phyloP scores from a whole-genome alignment of 805 yeast genomes.

The Lipomyces sp. region DNA sequence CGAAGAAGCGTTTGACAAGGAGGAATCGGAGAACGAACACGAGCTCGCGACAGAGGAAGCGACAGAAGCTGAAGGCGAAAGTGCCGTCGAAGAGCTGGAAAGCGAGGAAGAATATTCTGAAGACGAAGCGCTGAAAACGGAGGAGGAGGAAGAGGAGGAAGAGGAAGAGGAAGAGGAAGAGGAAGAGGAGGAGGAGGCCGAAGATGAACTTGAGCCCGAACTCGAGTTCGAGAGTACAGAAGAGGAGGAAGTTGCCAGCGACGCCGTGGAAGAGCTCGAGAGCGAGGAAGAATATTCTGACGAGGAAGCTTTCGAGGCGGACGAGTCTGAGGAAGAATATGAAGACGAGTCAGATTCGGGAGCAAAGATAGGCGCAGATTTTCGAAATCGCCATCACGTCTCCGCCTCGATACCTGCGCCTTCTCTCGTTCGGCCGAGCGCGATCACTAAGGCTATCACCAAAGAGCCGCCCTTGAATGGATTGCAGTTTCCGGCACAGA shows the following conservation, averaged over 20 bases:
- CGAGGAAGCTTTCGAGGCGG: not conserved
- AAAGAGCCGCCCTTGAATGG: no score
- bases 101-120: not conserved
- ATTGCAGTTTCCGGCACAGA: no score
- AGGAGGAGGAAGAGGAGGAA: not conserved
- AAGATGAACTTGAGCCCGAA: not conserved
- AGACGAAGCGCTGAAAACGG: not conserved
- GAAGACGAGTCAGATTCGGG: not conserved
- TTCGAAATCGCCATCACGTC: no score
- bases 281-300: not conserved
- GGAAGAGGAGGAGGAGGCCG: not conserved
- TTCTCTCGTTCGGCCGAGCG: no score
- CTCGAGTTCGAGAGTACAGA: not conserved
- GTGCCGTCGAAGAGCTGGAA: not conserved
- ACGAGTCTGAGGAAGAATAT: not conserved
- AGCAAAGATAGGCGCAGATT: not conserved
- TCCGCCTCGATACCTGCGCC: no score
- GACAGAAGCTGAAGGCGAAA: constrained; percentile 15
- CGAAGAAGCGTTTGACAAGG: constrained; percentile 10
- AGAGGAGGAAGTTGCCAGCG: not conserved
- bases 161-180: not conserved
- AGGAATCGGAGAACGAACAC: constrained; percentile 1
- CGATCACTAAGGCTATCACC: no score
- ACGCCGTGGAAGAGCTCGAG: not conserved
- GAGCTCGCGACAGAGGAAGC: constrained; percentile 3